Evolutionary conservation across 1,284 basidiomycete genomes (phyloP).

Genomic region (Exsudoporus floridanus): DNA sequence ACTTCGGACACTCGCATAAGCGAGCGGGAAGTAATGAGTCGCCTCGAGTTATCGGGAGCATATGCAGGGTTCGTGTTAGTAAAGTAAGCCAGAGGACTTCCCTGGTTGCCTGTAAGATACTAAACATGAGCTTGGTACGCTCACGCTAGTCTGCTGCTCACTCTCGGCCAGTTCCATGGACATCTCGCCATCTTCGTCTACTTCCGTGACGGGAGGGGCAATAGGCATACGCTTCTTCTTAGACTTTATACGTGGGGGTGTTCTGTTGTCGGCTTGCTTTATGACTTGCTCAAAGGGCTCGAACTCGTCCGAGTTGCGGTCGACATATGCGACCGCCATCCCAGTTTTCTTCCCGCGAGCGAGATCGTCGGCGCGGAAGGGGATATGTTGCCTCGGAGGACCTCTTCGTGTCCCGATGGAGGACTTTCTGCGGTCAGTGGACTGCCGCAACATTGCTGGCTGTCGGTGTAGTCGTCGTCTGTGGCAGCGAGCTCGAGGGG

Average conservation of each 20-base stretch:
- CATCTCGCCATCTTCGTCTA: conserved; percentile 66
- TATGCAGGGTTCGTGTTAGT: conserved; percentile 47
- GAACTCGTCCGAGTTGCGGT: conserved; percentile 78
- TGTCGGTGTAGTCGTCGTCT: conserved; percentile 35
- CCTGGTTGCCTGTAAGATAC: conserved; percentile 21
- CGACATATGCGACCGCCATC: conserved; percentile 62
- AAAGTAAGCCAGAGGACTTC: conserved; percentile 57
- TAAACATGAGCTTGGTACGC: conserved; percentile 8
- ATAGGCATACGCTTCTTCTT: conserved; percentile 46
- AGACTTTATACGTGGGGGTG: conserved; percentile 53
- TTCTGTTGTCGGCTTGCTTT: conserved; percentile 62
- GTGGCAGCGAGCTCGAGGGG: conserved; percentile 12
- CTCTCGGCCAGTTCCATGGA: conserved; percentile 69
- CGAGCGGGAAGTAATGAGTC: conserved; percentile 50
- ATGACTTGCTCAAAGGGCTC: conserved; percentile 80
- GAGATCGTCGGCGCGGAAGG: conserved; percentile 71
- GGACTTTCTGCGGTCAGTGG: conserved; percentile 32
- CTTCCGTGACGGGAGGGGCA: conserved; percentile 37
- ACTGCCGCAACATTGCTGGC: conserved; percentile 29
- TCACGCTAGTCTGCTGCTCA: conserved; percentile 30
- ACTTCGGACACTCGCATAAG: conserved; percentile 53
- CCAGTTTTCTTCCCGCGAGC: conserved; percentile 77
- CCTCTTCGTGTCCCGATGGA: conserved; percentile 36
- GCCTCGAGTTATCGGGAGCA: conserved; percentile 47
- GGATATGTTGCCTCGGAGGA: conserved; percentile 60